phyloP scores from a whole-genome alignment of 345 rosid species.

The Anastatica hierochuntica region DNA sequence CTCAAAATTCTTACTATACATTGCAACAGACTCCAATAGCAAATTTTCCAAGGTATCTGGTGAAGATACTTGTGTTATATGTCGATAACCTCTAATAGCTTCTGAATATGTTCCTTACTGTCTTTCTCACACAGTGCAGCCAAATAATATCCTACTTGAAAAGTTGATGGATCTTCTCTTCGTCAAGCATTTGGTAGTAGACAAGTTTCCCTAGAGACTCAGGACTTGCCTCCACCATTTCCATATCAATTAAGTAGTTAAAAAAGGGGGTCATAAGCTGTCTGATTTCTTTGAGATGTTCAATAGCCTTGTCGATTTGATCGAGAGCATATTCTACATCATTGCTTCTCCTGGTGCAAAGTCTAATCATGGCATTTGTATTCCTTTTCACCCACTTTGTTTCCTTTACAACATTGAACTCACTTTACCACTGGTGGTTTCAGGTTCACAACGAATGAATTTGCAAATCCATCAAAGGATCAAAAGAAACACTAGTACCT shows the following conservation, averaged over 20 bases:
- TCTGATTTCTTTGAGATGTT: constrained; percentile 44
- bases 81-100: constrained; percentile 48
- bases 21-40: constrained; percentile 40
- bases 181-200: constrained; percentile 76
- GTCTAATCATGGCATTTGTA: constrained; percentile 44
- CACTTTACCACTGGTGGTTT: too few species aligned
- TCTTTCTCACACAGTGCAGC: constrained; percentile 59
- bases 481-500: constrained; percentile 36
- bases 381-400: constrained; percentile 55
- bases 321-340: constrained; percentile 38
- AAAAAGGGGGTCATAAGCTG: constrained; percentile 68
- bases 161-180: constrained; percentile 50
- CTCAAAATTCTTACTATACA: constrained; percentile 81
- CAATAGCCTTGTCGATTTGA: constrained; percentile 34
- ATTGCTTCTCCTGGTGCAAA: constrained; percentile 33
- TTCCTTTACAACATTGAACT: too few species aligned
- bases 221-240: constrained; percentile 41
- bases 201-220: constrained; percentile 40
- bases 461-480: neutral
- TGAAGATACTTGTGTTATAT: constrained; percentile 43
- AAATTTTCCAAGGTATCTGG: constrained; percentile 50
- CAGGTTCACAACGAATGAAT: too few species aligned
- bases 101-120: constrained; percentile 41
- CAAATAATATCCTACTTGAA: constrained; percentile 62
- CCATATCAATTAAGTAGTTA: constrained; percentile 48